These are phyloP conservation scores for Dothideomycetes sp. DNA, from an alignment of 2,329 filamentous ascomycete genomes.

Conservation along the genomic window DNA sequence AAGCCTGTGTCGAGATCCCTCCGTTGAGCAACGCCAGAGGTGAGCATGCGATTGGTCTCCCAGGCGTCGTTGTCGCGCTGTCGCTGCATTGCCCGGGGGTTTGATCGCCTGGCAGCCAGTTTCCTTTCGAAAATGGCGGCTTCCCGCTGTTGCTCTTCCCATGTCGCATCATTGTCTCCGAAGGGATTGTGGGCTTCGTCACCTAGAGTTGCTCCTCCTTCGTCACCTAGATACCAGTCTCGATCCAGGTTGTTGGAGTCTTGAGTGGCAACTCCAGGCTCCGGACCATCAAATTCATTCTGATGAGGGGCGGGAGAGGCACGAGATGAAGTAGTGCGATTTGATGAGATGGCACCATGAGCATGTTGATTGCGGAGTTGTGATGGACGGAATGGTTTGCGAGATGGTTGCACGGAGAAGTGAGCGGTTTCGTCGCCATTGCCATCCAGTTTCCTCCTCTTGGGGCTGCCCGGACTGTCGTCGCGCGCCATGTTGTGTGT, in stretches of 20 bases:
- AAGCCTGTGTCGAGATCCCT: slow-evolving; percentile 74
- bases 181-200: slow-evolving; percentile 93
- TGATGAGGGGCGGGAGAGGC: slow-evolving; percentile 37
- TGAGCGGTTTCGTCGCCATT: slow-evolving; percentile 42
- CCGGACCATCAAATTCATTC: slow-evolving; percentile 49
- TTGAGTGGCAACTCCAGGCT: slow-evolving; percentile 49
- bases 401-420: slow-evolving; percentile 44
- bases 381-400: slow-evolving; percentile 26
- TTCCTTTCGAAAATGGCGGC: slow-evolving; percentile 70
- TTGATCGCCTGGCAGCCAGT: slow-evolving; percentile 36
- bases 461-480: slow-evolving; percentile 35
- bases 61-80: slow-evolving; percentile 94
- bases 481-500: slow-evolving; percentile 7
- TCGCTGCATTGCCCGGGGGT: slow-evolving; percentile 67
- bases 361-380: slow-evolving; percentile 8
- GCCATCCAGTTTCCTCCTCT: slow-evolving; percentile 47
- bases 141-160: slow-evolving; percentile 67
- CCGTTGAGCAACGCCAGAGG: slow-evolving; percentile 86
- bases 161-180: slow-evolving; percentile 59
- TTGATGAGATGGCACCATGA: no score
- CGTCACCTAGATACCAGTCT: slow-evolving; percentile 87
- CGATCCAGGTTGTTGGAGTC: slow-evolving; percentile 70
- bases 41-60: slow-evolving; percentile 98
- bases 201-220: slow-evolving; percentile 74
- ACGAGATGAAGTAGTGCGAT: slow-evolving; percentile 20